A percentile compares a stretch with the other conserved stretches of the same genome.
These are phyloP conservation scores for Strigomonas culicis DNA, from an alignment of 208 protist genomes.

Conservation along the genomic window DNA sequence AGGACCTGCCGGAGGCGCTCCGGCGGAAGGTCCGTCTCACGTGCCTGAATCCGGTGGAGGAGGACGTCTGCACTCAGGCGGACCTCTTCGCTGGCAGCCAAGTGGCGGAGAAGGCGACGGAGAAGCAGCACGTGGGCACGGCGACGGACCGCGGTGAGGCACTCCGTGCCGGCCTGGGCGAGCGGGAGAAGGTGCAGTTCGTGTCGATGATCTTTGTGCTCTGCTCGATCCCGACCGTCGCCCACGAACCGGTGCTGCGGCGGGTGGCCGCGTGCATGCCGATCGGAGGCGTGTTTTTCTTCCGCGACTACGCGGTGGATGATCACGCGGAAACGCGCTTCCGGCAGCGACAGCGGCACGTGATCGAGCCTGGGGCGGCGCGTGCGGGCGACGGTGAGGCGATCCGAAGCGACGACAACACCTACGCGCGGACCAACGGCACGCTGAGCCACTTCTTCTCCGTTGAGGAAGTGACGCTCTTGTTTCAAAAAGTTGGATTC, in stretches of 20 bases:
- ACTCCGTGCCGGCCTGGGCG: background rate
- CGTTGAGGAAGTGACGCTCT: conserved; percentile 41
- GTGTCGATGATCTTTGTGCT: conserved; percentile 95
- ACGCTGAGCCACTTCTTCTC: conserved; percentile 89
- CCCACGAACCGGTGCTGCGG: conserved; percentile 39
- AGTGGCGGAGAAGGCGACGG: background rate
- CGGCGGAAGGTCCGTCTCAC: conserved; percentile 54
- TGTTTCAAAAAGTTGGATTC: conserved; percentile 62
- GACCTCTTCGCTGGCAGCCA: conserved; percentile 16
- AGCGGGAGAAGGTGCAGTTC: conserved; percentile 40
- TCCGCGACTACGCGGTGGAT: conserved; percentile 81
- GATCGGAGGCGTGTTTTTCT: conserved; percentile 74
- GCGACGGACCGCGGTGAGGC: conserved; percentile 5
- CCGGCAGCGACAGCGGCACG: conserved; percentile 14
- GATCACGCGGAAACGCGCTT: conserved; percentile 85
- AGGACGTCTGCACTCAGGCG: conserved; percentile 30
- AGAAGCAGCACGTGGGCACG: background rate
- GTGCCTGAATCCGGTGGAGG: conserved; percentile 51
- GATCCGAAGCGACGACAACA: conserved; percentile 22
- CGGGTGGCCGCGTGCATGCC: conserved; percentile 64
- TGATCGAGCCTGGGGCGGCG: background rate
- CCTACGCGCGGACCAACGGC: conserved; percentile 78
- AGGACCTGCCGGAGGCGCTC: conserved; percentile 19
- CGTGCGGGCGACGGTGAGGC: conserved; percentile 5
- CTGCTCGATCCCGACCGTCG: conserved; percentile 81